These are phyloP conservation scores for Moringa oleifera DNA, from an alignment of 345 rosid genomes.

Conservation along the genomic window DNA sequence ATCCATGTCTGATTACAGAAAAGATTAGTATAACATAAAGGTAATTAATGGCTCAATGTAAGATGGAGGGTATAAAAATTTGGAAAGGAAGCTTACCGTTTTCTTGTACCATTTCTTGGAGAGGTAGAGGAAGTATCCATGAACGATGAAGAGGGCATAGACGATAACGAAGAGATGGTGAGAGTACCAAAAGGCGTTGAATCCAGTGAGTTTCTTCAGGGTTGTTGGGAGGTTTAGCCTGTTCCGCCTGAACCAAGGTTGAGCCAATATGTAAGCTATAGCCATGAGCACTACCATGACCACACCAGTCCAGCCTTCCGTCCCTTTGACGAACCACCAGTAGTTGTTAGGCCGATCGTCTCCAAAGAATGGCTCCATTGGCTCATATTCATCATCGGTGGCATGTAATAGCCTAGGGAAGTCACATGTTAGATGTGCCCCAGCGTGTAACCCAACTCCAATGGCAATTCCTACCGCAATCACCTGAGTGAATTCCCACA, in stretches of 20 bases:
- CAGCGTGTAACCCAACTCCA: conserved; percentile 59
- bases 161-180: conserved; percentile 75
- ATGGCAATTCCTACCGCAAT: conserved; percentile 59
- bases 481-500: conserved; percentile 38
- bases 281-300: conserved; percentile 70
- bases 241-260: conserved; percentile 74
- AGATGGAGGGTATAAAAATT: not conserved
- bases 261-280: conserved; percentile 55
- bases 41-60: too few relatives aligned
- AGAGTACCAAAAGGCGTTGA: conserved; percentile 87
- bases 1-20: conserved; percentile 88
- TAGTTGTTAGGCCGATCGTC: conserved; percentile 51
- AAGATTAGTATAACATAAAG: too few relatives aligned
- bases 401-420: conserved; percentile 76
- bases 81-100: conserved; percentile 43
- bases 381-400: conserved; percentile 48
- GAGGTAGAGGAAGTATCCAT: conserved; percentile 57
- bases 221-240: conserved; percentile 49
- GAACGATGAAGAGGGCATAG: conserved; percentile 61
- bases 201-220: conserved; percentile 60
- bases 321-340: conserved; percentile 77
- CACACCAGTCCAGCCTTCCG: conserved; percentile 69
- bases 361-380: conserved; percentile 56
- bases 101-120: conserved; percentile 66
- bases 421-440: conserved; percentile 65